A percentile compares a stretch with the other conserved stretches of the same genome.
phyloP scores from a whole-genome alignment of 140 eudicot genomes.

The Flaveria floridana region DNA sequence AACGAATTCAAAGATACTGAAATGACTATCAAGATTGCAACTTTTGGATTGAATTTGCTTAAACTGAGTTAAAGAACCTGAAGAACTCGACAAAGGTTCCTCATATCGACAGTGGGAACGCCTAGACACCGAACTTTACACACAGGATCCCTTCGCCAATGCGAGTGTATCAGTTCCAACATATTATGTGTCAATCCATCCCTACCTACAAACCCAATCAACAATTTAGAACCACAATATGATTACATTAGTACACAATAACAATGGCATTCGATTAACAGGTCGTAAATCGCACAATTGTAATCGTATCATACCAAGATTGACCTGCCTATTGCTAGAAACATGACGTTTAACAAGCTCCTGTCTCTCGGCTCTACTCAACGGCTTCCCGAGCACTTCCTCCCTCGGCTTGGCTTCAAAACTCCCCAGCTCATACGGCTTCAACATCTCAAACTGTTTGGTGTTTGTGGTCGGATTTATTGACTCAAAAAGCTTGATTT shows the following conservation, averaged over 20 bases:
- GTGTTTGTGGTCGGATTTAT: conserved; percentile 10
- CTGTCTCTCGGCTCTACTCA: conserved; percentile 54
- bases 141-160: conserved; percentile 85
- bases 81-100: conserved; percentile 75
- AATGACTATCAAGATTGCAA: too few species aligned
- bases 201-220: conserved; percentile 56
- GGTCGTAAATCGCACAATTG: not conserved
- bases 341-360: conserved; percentile 52
- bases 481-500: conserved; percentile 56
- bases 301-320: conserved; percentile 55
- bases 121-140: conserved; percentile 96
- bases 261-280: not conserved
- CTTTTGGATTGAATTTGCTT: not conserved
- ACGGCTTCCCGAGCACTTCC: conserved; percentile 76
- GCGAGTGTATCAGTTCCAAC: conserved; percentile 91
- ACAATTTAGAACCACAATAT: not conserved
- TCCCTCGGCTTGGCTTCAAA: conserved; percentile 50
- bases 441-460: conserved; percentile 44
- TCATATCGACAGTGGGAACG: conserved; percentile 96
- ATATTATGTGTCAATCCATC: conserved; percentile 98
- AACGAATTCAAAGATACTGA: too few species aligned
- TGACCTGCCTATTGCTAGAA: conserved; percentile 76
- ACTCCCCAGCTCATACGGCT: conserved; percentile 43
- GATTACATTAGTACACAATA: not conserved
- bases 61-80: conserved; percentile 54